Evolutionary conservation across 1,284 basidiomycete genomes (phyloP).

Genomic region (Leccinum cinnamomeum): DNA sequence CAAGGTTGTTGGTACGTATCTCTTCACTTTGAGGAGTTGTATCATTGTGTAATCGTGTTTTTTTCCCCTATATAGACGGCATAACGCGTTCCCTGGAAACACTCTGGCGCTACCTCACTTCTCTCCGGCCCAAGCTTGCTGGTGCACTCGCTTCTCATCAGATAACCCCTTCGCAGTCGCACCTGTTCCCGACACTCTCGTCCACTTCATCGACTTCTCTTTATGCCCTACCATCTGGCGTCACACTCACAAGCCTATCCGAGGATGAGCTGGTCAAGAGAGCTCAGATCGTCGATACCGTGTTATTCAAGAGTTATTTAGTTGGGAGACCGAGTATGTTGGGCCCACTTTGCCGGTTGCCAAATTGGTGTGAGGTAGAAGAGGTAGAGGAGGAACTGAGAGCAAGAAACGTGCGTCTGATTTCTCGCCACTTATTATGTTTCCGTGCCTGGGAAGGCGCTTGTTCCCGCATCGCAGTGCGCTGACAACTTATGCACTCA

Average conservation of each 20-base stretch:
- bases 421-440: neutral
- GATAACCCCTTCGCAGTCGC: constrained; percentile 70
- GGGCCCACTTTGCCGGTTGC: constrained; percentile 85
- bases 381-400: constrained; percentile 91
- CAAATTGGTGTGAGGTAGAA: constrained; percentile 97
- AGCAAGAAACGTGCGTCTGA: constrained; percentile 65
- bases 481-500: neutral
- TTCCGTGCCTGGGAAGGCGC: neutral
- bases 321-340: constrained; percentile 81
- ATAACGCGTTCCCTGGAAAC: constrained; percentile 66
- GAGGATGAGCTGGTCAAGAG: constrained; percentile 82
- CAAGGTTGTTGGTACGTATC: constrained; percentile 34
- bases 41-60: constrained; percentile 2
- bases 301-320: constrained; percentile 92
- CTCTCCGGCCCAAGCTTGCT: constrained; percentile 81
- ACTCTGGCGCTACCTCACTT: constrained; percentile 74
- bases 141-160: constrained; percentile 69
- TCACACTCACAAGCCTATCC: constrained; percentile 65
- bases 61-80: constrained; percentile 44
- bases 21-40: neutral
- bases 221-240: constrained; percentile 65
- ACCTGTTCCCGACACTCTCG: constrained; percentile 63
- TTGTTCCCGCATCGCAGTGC: neutral
- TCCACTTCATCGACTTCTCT: constrained; percentile 71
- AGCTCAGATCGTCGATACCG: constrained; percentile 95